Evolutionary conservation across 78 protist genomes (phyloP).

Genomic region (Mastigamoeba balamuthi): DNA sequence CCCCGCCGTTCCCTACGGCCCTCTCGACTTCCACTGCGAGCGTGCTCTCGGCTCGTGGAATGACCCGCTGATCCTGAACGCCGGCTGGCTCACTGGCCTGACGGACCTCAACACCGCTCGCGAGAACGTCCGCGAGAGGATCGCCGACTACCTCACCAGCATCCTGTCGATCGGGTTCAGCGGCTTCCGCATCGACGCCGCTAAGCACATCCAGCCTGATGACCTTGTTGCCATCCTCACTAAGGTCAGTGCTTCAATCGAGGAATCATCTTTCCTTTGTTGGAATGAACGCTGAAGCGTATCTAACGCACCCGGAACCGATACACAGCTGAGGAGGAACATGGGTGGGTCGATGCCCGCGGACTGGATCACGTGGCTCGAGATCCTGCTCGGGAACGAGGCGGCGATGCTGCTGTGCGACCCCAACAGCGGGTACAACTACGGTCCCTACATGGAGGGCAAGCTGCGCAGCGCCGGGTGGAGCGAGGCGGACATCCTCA

Average conservation of each 20-base stretch:
- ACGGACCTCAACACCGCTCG: constrained; percentile 54
- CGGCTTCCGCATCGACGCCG: constrained; percentile 65
- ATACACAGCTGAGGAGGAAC: no score
- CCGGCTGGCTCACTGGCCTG: constrained; percentile 58
- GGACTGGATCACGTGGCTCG: constrained; percentile 42
- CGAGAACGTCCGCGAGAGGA: constrained; percentile 42
- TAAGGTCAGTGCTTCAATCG: constrained; percentile 2
- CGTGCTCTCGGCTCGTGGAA: constrained; percentile 53
- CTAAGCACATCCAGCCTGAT: constrained; percentile 49
- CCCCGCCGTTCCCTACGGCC: constrained; percentile 49
- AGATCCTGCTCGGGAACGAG: constrained; percentile 66
- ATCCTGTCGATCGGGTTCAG: constrained; percentile 27
- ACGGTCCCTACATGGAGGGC: constrained; percentile 1
- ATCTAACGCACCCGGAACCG: no score
- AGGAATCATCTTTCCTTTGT: no score
- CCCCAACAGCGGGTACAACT: constrained; percentile 35
- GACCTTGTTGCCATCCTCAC: constrained; percentile 35
- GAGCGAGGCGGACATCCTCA: constrained; percentile 21
- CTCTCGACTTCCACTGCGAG: constrained; percentile 62
- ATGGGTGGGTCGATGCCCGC: constrained; percentile 41
- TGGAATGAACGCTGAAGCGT: no score
- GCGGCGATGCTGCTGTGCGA: constrained; percentile 31
- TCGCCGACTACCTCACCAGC: constrained; percentile 30
- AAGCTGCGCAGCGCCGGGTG: constrained; percentile 24
- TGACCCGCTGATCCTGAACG: constrained; percentile 49